phyloP scores from a whole-genome alignment of 805 yeast species.

The Alloascoidea hylecoeti region DNA sequence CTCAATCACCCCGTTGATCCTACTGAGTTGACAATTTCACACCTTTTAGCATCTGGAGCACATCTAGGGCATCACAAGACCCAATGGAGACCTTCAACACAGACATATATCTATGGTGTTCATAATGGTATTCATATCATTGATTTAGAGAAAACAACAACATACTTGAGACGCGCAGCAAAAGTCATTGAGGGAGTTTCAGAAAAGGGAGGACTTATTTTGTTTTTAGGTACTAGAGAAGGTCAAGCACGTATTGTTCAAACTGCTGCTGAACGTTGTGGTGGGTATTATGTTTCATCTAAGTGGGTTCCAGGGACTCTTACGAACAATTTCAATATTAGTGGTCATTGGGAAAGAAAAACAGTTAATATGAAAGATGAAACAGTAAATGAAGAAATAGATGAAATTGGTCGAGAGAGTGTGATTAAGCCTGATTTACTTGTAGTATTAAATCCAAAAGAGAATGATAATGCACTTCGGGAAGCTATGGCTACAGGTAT shows the following conservation, averaged over 20 bases:
- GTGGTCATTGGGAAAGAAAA: slow-evolving; percentile 42
- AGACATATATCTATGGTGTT: slow-evolving; percentile 77
- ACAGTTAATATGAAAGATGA: slow-evolving; percentile 67
- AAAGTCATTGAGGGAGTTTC: slow-evolving; percentile 75
- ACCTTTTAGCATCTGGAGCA: slow-evolving; percentile 81
- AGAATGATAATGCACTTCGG: slow-evolving; percentile 61
- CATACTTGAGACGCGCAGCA: slow-evolving; percentile 68
- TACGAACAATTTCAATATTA: slow-evolving; percentile 66
- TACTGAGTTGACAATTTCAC: slow-evolving; percentile 47
- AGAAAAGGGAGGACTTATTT: slow-evolving; percentile 69
- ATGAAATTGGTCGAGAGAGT: slow-evolving; percentile 30
- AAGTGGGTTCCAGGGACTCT: slow-evolving; percentile 95
- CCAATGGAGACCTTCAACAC: slow-evolving; percentile 66
- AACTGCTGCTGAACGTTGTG: slow-evolving; percentile 62
- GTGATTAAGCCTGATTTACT: slow-evolving; percentile 81
- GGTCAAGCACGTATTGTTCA: slow-evolving; percentile 66
- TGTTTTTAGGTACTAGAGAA: slow-evolving; percentile 74
- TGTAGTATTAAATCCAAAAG: slow-evolving; percentile 76
- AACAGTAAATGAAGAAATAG: slow-evolving; percentile 46
- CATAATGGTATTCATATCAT: slow-evolving; percentile 87
- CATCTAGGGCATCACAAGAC: slow-evolving; percentile 88
- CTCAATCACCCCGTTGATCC: slow-evolving; percentile 42
- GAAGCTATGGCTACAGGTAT: slow-evolving; percentile 76
- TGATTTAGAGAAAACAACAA: slow-evolving; percentile 73
- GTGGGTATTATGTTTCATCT: slow-evolving; percentile 69